Percentiles rank a stretch among this genome's conserved stretches.
phyloP scores from a whole-genome alignment of 331 rosid genomes.

The Pyrus hybrid region DNA sequence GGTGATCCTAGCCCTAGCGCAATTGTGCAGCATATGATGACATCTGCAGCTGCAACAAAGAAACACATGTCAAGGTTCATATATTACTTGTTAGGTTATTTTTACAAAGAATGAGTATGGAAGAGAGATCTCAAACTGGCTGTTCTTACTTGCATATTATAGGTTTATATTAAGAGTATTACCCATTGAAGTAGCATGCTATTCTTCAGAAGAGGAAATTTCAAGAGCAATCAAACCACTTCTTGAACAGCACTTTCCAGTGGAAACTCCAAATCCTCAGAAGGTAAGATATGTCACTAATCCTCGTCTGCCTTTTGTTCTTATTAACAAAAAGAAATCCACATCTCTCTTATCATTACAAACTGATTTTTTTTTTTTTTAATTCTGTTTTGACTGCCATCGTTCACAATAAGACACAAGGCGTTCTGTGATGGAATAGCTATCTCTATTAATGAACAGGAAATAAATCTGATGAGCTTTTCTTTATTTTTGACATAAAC shows the following conservation, averaged over 20 bases:
- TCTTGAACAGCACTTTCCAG: slow-evolving; percentile 63
- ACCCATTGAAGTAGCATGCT: slow-evolving; percentile 85
- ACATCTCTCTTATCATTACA: background rate
- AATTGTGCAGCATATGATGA: slow-evolving; percentile 65
- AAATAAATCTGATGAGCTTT: background rate
- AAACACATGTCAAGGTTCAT: slow-evolving; percentile 83
- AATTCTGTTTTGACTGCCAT: background rate
- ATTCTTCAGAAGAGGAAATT: slow-evolving; percentile 95
- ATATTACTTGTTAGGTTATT: slow-evolving; percentile 5
- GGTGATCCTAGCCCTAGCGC: slow-evolving; percentile 65
- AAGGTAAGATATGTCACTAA: slow-evolving; percentile 40
- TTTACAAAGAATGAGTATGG: background rate
- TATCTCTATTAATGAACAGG: background rate
- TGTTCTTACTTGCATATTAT: slow-evolving; percentile 3
- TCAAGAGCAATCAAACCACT: slow-evolving; percentile 69
- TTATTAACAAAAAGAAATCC: background rate
- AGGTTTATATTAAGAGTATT: slow-evolving; percentile 89
- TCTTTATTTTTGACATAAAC: background rate
- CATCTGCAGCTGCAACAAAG: slow-evolving; percentile 64
- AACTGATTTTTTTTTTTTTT: background rate
- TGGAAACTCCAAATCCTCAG: slow-evolving; percentile 49
- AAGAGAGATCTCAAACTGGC: slow-evolving; percentile 1
- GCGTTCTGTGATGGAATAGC: background rate
- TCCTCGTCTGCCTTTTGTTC: background rate
- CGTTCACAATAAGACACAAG: background rate